A percentile compares a stretch with the other conserved stretches of the same genome.
phyloP scores from a whole-genome alignment of 2,329 filamentous ascomycete genomes.

The Eutypella sp. region DNA sequence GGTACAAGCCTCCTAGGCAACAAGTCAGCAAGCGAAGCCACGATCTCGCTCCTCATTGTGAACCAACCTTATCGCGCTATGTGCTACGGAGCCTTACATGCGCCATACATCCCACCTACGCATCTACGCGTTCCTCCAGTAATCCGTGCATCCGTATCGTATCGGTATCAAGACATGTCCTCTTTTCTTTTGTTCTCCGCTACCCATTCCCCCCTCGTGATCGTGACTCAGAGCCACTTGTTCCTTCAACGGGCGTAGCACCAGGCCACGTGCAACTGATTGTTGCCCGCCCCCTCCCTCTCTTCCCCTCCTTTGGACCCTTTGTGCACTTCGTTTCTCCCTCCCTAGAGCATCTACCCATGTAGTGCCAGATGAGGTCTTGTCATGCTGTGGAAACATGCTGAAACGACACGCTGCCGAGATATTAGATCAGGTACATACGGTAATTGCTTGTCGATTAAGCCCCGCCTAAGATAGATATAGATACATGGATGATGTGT shows the following conservation, averaged over 20 bases:
- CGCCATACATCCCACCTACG: too few species aligned
- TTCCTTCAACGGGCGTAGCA: not conserved
- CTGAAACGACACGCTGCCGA: not conserved
- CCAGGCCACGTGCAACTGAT: not conserved
- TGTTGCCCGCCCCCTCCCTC: not conserved
- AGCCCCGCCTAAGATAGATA: too few species aligned
- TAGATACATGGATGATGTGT: too few species aligned
- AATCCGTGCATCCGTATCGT: not conserved
- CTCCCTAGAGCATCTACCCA: too few species aligned
- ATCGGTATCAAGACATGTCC: not conserved
- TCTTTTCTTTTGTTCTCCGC: not conserved
- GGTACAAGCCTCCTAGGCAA: too few species aligned
- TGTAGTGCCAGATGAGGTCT: too few species aligned
- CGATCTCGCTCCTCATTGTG: not conserved
- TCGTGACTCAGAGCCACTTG: not conserved
- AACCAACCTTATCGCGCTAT: not conserved
- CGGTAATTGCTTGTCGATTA: too few species aligned
- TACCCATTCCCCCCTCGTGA: not conserved
- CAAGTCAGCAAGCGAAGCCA: too few species aligned
- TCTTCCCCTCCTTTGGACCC: not conserved
- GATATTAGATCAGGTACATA: too few species aligned
- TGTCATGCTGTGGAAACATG: not conserved
- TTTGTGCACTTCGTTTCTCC: not conserved
- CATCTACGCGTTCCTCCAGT: too few species aligned
- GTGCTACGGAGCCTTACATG: not conserved